Evolutionary conservation across 106 monocot genomes (phyloP), one percentile per base, ranked within the genome.

Genomic region (Dendrobium officinale): DNA sequence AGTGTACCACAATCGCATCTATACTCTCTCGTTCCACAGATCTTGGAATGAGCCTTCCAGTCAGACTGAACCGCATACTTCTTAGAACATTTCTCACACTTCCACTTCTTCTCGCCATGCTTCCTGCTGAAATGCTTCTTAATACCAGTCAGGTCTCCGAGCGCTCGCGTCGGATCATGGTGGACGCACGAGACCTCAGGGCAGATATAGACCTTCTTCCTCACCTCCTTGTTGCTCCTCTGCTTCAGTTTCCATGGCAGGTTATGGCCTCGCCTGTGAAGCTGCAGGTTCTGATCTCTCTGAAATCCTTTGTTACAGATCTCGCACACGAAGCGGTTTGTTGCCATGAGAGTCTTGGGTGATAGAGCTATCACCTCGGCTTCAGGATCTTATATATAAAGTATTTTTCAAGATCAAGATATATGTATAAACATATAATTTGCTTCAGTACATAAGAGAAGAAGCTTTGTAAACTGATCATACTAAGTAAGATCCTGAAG

Each of bases 1-100:
- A 98, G 86, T 72, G 97, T 94, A 80, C 97, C 97, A 72, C 97
- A 98, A 78, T 98, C 97, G 79, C 97, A 98, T 45, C 86, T 87
- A 83, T 98, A 98, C 85, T 98, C 97, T 7, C 97, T 81, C 16
- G 94, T 98, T 75, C 97, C 97, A 17, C 94, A 94, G 76, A 91
- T 91, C 78, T 94, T 94, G 67, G 91, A 86, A 54, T 94, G 94
- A 5, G 94, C 94, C 72, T 94, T 94, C 94, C 94, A 94, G 16
- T 94, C 94, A 27, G 91, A 91, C n/a, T 91, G 91, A 2, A 94
- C 94, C 16, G 94, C 94, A 27, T 94, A 94, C 75, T 90, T 89
- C 87, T 94, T 94, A n/a, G 94, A 89, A 77, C 94, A 94, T 88
- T 91, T 91, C 43, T 94, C 94, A n/a, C 94, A 94, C 77, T 91